Conservation (phyloP, 1,139 yeast genomes). For the Hemisphaericaspora xylanilytica region DNA sequence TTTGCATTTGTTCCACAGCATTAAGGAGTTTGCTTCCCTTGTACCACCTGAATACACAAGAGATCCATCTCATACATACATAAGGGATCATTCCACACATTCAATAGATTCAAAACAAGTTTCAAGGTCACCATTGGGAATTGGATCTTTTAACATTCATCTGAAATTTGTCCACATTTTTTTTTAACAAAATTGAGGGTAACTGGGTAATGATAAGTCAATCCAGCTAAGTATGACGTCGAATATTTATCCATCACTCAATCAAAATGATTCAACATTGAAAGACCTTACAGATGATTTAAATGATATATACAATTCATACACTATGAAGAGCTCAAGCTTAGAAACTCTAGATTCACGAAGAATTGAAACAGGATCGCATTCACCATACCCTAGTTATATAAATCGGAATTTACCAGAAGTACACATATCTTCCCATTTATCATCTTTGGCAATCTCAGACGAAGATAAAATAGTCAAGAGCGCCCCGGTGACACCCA, state of each 20-base stretch:
- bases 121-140: too few species aligned
- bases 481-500: constrained; percentile 33
- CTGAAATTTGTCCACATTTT: too few species aligned
- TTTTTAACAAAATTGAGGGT: too few species aligned
- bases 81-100: too few species aligned
- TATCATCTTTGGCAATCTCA: constrained; percentile 24
- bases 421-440: constrained; percentile 30
- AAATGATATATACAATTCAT: constrained; percentile 34
- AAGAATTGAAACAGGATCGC: constrained; percentile 1
- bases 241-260: not conserved
- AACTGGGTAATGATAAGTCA: not conserved
- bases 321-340: constrained; percentile 21
- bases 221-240: constrained; percentile 1
- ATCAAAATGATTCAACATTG: constrained; percentile 14
- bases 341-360: constrained; percentile 33
- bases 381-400: constrained; percentile 4
- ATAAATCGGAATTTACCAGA: constrained; percentile 9
- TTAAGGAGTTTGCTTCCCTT: too few species aligned
- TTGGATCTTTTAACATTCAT: too few species aligned
- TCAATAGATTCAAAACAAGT: too few species aligned
- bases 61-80: too few species aligned
- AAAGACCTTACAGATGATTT: constrained; percentile 32
- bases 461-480: constrained; percentile 16
- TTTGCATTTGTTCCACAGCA: too few species aligned
- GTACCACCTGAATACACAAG: too few species aligned